Conservation (phyloP, 2,329 filamentous ascomycete genomes). For the Thielaviopsis musarum region DNA sequence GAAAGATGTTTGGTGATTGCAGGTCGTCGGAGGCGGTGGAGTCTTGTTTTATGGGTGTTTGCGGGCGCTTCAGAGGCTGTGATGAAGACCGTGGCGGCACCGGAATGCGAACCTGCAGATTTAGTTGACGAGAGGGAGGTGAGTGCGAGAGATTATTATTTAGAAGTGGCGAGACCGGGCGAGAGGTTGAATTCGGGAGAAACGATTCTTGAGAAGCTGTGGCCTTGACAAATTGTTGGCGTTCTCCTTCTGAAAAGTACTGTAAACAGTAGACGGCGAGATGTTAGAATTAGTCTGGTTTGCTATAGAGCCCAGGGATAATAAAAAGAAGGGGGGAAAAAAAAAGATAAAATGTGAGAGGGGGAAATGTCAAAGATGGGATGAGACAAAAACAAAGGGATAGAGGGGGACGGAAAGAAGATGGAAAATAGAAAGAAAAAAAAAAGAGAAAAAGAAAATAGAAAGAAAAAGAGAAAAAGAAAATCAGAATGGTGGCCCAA, state of each 20-base stretch:
- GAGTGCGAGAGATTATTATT: constrained; percentile 8
- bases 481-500: not conserved
- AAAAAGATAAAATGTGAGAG: constrained; percentile 6
- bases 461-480: not conserved
- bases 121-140: constrained; percentile 4
- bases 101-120: constrained; percentile 10
- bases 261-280: not conserved
- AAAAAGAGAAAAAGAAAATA: not conserved
- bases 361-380: constrained; percentile 9
- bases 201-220: constrained; percentile 3
- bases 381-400: not conserved
- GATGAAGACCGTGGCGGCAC: not conserved
- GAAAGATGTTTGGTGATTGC: constrained; percentile 12
- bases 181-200: not conserved
- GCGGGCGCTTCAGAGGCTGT: not conserved
- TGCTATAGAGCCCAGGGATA: not conserved
- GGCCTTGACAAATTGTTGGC: constrained; percentile 10
- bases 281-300: not conserved
- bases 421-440: not conserved
- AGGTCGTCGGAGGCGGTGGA: not conserved
- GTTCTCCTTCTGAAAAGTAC: constrained; percentile 12
- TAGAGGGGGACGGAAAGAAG: not conserved
- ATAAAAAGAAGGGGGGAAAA: not conserved
- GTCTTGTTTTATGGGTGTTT: not conserved
- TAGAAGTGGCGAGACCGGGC: constrained; percentile 3